These are phyloP conservation scores for Penstemon eatonii DNA, from an alignment of 257 asterid genomes.

Conservation along the genomic window DNA sequence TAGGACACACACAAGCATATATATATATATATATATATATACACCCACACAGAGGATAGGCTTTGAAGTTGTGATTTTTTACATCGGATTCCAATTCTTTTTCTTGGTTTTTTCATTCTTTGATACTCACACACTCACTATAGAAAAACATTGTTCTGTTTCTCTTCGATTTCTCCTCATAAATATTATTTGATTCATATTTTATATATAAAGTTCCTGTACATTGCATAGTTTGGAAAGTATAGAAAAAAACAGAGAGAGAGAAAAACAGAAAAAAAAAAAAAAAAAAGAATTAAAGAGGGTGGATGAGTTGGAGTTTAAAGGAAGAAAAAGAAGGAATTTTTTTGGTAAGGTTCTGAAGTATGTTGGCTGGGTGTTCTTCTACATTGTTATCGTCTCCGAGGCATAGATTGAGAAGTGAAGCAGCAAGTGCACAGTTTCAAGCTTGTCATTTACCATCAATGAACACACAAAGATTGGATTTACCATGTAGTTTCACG, in stretches of 20 bases:
- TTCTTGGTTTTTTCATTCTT: constrained; percentile 36
- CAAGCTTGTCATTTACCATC: constrained; percentile 84
- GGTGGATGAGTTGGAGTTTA: constrained; percentile 53
- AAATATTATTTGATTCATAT: constrained; percentile 22
- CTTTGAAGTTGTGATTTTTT: constrained; percentile 40
- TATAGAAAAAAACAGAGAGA: constrained; percentile 24
- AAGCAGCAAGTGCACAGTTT: constrained; percentile 64
- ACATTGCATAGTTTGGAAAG: constrained; percentile 33
- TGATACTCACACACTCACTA: constrained; percentile 62
- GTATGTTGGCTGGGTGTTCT: constrained; percentile 98
- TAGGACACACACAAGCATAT: constrained; percentile 58
- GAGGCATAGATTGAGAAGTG: constrained; percentile 90
- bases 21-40: neutral
- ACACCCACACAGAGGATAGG: constrained; percentile 19
- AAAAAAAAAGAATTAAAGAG: constrained; percentile 23
- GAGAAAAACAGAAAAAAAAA: constrained; percentile 21
- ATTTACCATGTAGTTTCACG: constrained; percentile 69
- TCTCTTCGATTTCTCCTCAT: constrained; percentile 59
- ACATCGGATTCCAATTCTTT: constrained; percentile 87
- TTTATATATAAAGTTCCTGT: constrained; percentile 24
- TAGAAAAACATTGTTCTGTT: constrained; percentile 52
- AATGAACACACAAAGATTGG: constrained; percentile 97
- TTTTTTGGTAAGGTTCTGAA: constrained; percentile 50
- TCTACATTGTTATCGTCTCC: constrained; percentile 82
- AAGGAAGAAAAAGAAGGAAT: constrained; percentile 27